phyloP scores from a whole-genome alignment of 805 yeast species.

The Zygotorulaspora sp. region DNA sequence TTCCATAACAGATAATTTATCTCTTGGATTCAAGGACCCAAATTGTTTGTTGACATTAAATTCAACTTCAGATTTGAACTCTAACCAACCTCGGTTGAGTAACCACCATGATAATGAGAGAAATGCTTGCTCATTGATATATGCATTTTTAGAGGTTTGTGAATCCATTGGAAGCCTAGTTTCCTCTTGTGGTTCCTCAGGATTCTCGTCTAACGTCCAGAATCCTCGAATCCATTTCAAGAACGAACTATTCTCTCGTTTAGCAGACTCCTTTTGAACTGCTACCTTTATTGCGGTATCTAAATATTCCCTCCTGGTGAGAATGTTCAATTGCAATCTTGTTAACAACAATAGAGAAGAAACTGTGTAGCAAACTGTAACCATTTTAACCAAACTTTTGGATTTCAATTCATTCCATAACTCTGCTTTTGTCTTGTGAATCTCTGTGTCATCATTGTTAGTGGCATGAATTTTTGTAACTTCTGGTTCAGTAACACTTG shows the following conservation, averaged over 20 bases:
- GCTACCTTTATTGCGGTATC: slow-evolving; percentile 73
- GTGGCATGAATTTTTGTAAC: slow-evolving; percentile 9
- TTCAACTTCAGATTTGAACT: slow-evolving; percentile 50
- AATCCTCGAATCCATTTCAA: slow-evolving; percentile 9
- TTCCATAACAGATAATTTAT: slow-evolving; percentile 60
- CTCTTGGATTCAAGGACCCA: slow-evolving; percentile 61
- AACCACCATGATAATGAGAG: slow-evolving; percentile 92
- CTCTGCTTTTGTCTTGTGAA: slow-evolving; percentile 50
- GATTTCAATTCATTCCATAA: slow-evolving; percentile 82
- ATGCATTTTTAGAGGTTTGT: slow-evolving; percentile 21
- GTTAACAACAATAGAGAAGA: slow-evolving; percentile 72
- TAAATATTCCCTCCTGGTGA: slow-evolving; percentile 82
- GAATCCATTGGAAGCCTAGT: slow-evolving; percentile 26
- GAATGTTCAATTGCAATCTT: slow-evolving; percentile 78
- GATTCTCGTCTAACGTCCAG: slow-evolving; percentile 6
- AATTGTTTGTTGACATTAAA: slow-evolving; percentile 57
- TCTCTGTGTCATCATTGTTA: slow-evolving; percentile 8
- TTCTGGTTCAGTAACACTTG: slow-evolving; percentile 17
- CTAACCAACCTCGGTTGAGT: slow-evolving; percentile 77
- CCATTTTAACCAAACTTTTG: slow-evolving; percentile 64
- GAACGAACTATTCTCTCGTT: slow-evolving; percentile 10
- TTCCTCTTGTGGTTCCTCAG: slow-evolving; percentile 16
- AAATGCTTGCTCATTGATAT: slow-evolving; percentile 72
- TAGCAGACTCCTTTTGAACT: slow-evolving; percentile 22
- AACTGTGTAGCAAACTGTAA: slow-evolving; percentile 65